These are phyloP conservation scores for Bolboschoenoplectus hybrid DNA, from an alignment of 202 grass and related monocot species.

Conservation along the genomic window DNA sequence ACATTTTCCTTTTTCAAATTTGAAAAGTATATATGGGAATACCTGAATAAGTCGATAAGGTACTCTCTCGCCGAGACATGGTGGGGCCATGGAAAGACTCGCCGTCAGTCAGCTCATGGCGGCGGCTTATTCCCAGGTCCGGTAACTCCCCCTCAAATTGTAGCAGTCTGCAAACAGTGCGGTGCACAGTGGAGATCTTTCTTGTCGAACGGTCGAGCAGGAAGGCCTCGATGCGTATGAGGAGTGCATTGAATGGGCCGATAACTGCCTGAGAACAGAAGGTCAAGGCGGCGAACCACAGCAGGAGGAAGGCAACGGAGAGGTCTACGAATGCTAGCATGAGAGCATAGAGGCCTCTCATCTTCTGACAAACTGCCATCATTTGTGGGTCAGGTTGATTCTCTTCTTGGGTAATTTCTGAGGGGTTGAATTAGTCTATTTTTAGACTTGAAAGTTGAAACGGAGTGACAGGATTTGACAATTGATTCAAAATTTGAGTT, in stretches of 20 bases:
- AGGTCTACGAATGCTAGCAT: conserved; percentile 31
- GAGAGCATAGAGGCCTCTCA: conserved; percentile 26
- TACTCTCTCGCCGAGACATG: conserved; percentile 28
- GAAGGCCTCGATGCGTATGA: conserved; percentile 19
- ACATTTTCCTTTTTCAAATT: neutral
- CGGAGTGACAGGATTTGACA: neutral
- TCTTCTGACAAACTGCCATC: conserved; percentile 22
- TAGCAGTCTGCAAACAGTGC: neutral
- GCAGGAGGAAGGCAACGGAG: conserved; percentile 18
- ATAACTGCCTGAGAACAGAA: conserved; percentile 26
- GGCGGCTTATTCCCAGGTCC: neutral
- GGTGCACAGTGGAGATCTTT: conserved; percentile 18
- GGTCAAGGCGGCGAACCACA: conserved; percentile 23
- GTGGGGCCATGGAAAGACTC: conserved; percentile 29
- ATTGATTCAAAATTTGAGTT: neutral
- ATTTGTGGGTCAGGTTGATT: neutral
- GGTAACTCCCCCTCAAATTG: conserved; percentile 26
- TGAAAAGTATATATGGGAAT: neutral
- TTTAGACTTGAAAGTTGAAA: conserved; percentile 6
- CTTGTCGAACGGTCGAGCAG: conserved; percentile 17
- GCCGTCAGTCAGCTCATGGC: neutral
- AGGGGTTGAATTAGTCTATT: conserved; percentile 5
- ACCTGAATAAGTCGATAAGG: conserved; percentile 37
- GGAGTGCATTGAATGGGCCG: conserved; percentile 18
- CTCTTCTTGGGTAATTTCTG: conserved; percentile 2